Evolutionary conservation across 106 monocot genomes (phyloP), one percentile per base, ranked within the genome.

Genomic region (Chionographis japonica): DNA sequence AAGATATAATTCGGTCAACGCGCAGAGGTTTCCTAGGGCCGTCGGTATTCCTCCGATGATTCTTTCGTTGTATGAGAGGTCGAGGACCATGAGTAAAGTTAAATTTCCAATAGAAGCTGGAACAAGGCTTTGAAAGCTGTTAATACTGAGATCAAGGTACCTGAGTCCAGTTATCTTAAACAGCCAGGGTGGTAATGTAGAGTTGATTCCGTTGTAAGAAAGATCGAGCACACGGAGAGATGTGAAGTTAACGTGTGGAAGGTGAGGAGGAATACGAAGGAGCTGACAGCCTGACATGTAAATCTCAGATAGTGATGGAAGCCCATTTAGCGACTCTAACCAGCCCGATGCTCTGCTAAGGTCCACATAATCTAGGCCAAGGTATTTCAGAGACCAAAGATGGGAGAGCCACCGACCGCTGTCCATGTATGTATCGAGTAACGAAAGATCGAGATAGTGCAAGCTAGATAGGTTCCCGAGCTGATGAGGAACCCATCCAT

Each of bases 401-500:
- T 39, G n/a, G n/a, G n/a, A 39, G 52, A 65, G 53, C 43, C 39
- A 57, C 18, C 10, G 2, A 12, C 12, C 15, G 12, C 65, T 35
- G 14, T 15, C 54, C 27, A 27, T 27, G 27, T 27, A 27, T 27
- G 27, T 27, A 27, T 27, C 27, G 27, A 27, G 0, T 27, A 27
- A 27, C 27, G 9, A 40, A 12, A 78, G 50, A 12, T 67, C 72
- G 6, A 78, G 59, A 16, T 4, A 40, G 17, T 9, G 52, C 4
- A 78, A 35, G 36, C 40, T 61, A 17, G 72, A 40, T 3, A 58
- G 57, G 52, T 70, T 70, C 4, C 78, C 73, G 12, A 70, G 52
- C 40, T 62, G 65, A 40, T 42, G 46, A 53, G 83, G 78, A 37
- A 79, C 49, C 5, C 13, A 19, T 4, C 83, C 75, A 6, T 5